These are phyloP conservation scores for Hygrophila difformis DNA, from an alignment of 257 asterid species.

Conservation along the genomic window DNA sequence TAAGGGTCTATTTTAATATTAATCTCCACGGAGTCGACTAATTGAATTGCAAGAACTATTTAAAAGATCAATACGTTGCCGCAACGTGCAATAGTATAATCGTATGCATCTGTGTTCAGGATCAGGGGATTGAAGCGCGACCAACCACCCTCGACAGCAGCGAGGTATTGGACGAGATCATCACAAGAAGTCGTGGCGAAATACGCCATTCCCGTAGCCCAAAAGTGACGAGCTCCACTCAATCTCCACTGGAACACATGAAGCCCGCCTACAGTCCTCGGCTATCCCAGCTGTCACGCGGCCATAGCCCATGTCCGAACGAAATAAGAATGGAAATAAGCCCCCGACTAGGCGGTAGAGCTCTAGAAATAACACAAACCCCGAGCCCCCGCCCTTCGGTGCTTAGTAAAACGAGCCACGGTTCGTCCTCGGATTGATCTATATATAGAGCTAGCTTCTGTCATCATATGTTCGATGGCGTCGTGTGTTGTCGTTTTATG, in stretches of 20 bases:
- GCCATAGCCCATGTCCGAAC: constrained; percentile 57
- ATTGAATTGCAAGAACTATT: too few relatives aligned
- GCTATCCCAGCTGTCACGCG: constrained; percentile 29
- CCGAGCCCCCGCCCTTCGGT: constrained; percentile 59
- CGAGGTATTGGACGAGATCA: constrained; percentile 66
- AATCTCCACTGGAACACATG: constrained; percentile 38
- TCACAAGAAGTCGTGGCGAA: constrained; percentile 92
- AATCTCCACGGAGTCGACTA: too few relatives aligned
- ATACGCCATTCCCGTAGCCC: constrained; percentile 68
- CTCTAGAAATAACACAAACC: constrained; percentile 43
- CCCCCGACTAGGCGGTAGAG: constrained; percentile 29
- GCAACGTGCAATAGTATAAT: too few relatives aligned
- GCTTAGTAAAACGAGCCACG: constrained; percentile 35
- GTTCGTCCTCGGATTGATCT: constrained; percentile 35
- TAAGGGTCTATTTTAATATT: too few relatives aligned
- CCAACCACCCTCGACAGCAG: constrained; percentile 33
- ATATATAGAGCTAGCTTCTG: too few relatives aligned
- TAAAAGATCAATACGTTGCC: too few relatives aligned
- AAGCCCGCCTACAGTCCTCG: constrained; percentile 42
- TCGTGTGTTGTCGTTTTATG: too few relatives aligned
- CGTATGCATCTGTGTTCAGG: too few relatives aligned
- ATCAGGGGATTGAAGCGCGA: constrained; percentile 36
- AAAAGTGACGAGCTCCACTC: constrained; percentile 56
- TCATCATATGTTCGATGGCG: not conserved
- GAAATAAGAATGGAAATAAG: constrained; percentile 41